Evolutionary conservation across 2,329 filamentous ascomycete genomes (phyloP), one percentile per base, ranked within the genome.

Genomic region (Aspergillus costaricaensis): DNA sequence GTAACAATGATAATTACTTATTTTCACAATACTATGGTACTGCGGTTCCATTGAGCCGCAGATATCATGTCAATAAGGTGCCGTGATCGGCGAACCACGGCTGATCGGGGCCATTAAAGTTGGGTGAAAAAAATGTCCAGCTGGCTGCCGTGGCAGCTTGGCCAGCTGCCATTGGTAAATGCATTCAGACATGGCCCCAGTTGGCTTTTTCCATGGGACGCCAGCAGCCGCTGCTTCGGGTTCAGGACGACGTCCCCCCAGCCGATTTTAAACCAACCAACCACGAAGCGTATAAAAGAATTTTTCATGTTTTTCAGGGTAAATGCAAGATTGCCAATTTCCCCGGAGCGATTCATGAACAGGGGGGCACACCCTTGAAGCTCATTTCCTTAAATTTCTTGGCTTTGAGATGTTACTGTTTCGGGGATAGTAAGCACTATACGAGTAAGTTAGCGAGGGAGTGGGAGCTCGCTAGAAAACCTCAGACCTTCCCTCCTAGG

Each of bases 21-120:
- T 36, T 36, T 36, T 36, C 12, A 36, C 32, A 36, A 36, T 36
- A 36, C 32, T 36, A 36, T 36, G 32, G 32, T 36, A 36, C 32
- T 36, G 32, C 32, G 32, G 32, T 36, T 36, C 32, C 38, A 44
- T 30, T 32, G 53, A 55, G 53, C 53, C 53, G 53, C 53, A 55
- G 25, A 55, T 32, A 55, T 55, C 52, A 55, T 55, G 52, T 55
- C 39, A 55, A 55, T 43, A 58, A 51, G 49, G 48, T 43, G 47
- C 25, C 38, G 49, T 53, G 56, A 58, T 58, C 56, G 56, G 47
- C 56, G 56, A 58, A 52, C 56, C 49, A 52, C 48, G 47, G 39
- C 41, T 43, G 21, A 52, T 52, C 25, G 47, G 38, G 56, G 19
- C 12, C 38, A 27, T 58, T 43, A 58, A 21, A 50, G 47, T 58